Conservation (phyloP, 1,139 yeast species). For the Nakaseomyces delphensis region DNA sequence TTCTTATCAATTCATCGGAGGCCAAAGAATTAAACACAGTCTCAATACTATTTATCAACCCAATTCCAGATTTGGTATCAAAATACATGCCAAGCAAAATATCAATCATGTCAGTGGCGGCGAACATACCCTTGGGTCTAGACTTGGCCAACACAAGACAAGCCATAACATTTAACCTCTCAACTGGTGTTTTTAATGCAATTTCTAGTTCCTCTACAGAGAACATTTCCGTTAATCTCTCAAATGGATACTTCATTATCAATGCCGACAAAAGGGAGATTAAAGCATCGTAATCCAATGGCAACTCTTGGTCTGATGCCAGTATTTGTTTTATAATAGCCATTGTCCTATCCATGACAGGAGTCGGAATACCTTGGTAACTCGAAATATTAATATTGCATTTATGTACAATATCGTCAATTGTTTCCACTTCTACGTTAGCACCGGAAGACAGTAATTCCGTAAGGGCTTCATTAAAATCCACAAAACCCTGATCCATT, state of each 20-base stretch:
- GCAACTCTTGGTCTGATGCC: constrained; percentile 14
- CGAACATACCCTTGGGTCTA: constrained; percentile 30
- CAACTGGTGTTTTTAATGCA: constrained; percentile 28
- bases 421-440: background rate
- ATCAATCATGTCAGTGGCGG: constrained; percentile 28
- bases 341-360: constrained; percentile 9
- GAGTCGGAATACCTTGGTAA: background rate
- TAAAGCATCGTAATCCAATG: constrained; percentile 22
- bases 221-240: constrained; percentile 25
- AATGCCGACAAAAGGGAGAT: constrained; percentile 26
- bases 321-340: constrained; percentile 12
- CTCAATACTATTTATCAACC: constrained; percentile 30
- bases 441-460: background rate
- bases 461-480: background rate
- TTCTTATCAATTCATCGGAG: constrained; percentile 27
- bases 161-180: constrained; percentile 26
- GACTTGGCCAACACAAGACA: constrained; percentile 30
- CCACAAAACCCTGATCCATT: constrained; percentile 1
- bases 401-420: background rate
- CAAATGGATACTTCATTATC: constrained; percentile 25
- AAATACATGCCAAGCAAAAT: constrained; percentile 21
- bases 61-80: constrained; percentile 18
- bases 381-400: background rate
- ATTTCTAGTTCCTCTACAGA: constrained; percentile 25
- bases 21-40: constrained; percentile 19